Percentiles rank a stretch among this genome's conserved stretches.
These are phyloP conservation scores for Hanseniaspora clermontiae DNA, from an alignment of 805 yeast species.

Conservation along the genomic window DNA sequence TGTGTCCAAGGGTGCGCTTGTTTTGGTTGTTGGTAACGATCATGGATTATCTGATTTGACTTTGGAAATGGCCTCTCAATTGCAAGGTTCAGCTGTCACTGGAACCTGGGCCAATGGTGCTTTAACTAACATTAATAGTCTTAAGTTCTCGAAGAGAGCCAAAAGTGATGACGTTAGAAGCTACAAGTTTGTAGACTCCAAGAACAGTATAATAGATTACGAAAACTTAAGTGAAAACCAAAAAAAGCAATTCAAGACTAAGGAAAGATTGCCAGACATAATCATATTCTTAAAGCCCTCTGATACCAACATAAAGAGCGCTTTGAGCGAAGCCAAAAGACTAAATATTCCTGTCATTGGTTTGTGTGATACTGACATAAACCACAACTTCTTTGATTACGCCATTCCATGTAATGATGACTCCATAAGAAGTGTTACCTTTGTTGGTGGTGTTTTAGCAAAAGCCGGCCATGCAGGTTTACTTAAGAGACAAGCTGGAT, in stretches of 20 bases:
- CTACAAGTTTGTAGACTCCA: background rate
- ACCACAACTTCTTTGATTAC: slow-evolving; percentile 78
- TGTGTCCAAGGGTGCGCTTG: slow-evolving; percentile 70
- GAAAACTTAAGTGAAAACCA: slow-evolving; percentile 70
- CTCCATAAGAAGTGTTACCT: slow-evolving; percentile 64
- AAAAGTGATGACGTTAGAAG: background rate
- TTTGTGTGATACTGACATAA: slow-evolving; percentile 84
- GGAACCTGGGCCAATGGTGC: slow-evolving; percentile 93
- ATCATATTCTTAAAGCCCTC: slow-evolving; percentile 77
- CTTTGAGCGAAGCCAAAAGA: slow-evolving; percentile 68
- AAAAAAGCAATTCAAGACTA: slow-evolving; percentile 46
- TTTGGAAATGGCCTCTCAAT: slow-evolving; percentile 64
- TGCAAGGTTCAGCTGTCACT: slow-evolving; percentile 68
- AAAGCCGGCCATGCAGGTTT: slow-evolving; percentile 76
- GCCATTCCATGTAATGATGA: slow-evolving; percentile 97
- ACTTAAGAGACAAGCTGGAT: slow-evolving; percentile 32
- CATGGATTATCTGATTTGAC: slow-evolving; percentile 65
- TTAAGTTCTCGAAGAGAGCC: slow-evolving; percentile 13
- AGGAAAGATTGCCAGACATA: slow-evolving; percentile 62
- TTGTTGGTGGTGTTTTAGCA: slow-evolving; percentile 71
- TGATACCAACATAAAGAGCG: slow-evolving; percentile 54
- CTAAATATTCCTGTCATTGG: slow-evolving; percentile 87
- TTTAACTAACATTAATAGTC: slow-evolving; percentile 59
- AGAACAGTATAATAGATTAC: slow-evolving; percentile 36
- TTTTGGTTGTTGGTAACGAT: slow-evolving; percentile 74